Percentiles rank a stretch among this genome's conserved stretches.
Conservation (phyloP, 2,329 filamentous ascomycete species). For the Epichloe gansuensis region DNA sequence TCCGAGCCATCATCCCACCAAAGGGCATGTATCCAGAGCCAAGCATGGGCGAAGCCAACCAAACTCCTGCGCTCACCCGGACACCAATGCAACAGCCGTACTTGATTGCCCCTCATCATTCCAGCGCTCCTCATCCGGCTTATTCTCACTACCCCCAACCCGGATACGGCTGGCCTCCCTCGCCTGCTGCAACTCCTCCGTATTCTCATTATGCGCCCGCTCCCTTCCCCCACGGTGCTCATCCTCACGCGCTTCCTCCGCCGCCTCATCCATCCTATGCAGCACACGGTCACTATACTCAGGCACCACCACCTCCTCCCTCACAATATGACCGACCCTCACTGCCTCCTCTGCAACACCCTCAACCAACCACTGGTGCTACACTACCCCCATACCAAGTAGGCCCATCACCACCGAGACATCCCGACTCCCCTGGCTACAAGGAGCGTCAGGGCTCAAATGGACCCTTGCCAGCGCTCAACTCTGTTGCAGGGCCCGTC, state of each 20-base stretch:
- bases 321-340: slow-evolving; percentile 21
- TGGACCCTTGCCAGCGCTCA: slow-evolving; percentile 31
- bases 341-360: slow-evolving; percentile 24
- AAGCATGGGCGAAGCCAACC: slow-evolving; percentile 73
- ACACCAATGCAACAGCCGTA: slow-evolving; percentile 47
- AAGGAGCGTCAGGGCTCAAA: slow-evolving; percentile 31
- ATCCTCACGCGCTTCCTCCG: slow-evolving; percentile 15
- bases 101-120: slow-evolving; percentile 22
- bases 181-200: slow-evolving; percentile 40
- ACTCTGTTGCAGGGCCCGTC: slow-evolving; percentile 11
- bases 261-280: slow-evolving; percentile 16
- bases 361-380: slow-evolving; percentile 13
- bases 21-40: slow-evolving; percentile 98
- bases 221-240: slow-evolving; percentile 21
- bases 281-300: slow-evolving; percentile 15
- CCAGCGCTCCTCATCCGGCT: slow-evolving; percentile 17
- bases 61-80: slow-evolving; percentile 68
- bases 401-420: slow-evolving; percentile 22
- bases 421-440: slow-evolving; percentile 29
- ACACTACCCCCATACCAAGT: slow-evolving; percentile 19
- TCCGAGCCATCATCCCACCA: slow-evolving; percentile 71
- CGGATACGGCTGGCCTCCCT: slow-evolving; percentile 42
- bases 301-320: slow-evolving; percentile 5
- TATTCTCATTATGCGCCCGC: slow-evolving; percentile 33
- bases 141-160: slow-evolving; percentile 30